Evolutionary conservation across 306 rosid species (phyloP).

Genomic region (Cercis canadensis): DNA sequence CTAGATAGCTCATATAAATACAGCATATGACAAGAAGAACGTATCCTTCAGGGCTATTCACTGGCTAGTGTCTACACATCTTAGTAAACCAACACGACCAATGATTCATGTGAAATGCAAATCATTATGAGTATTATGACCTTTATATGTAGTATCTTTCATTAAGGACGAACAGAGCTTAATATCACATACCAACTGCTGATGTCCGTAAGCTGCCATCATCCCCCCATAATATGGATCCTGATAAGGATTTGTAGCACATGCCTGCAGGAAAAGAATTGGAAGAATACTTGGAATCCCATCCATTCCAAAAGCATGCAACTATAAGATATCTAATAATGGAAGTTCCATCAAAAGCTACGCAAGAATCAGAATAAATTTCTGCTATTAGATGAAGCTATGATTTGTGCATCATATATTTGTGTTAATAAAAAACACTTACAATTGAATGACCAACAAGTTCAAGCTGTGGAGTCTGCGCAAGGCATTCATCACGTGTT

Average conservation of each 20-base stretch:
- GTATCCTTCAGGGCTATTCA: conserved; percentile 13
- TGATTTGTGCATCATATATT: no score
- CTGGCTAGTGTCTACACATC: neutral
- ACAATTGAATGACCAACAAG: conserved; percentile 97
- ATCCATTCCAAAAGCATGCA: conserved; percentile 39
- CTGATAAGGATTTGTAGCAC: conserved; percentile 88
- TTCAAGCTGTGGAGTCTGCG: conserved; percentile 81
- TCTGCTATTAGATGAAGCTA: conserved; percentile 15
- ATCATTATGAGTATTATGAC: conserved; percentile 1
- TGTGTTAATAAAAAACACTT: conserved; percentile 40
- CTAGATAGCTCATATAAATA: neutral
- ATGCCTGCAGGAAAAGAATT: conserved; percentile 72
- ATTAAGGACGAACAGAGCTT: neutral
- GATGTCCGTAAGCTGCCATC: conserved; percentile 90
- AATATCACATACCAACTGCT: conserved; percentile 70
- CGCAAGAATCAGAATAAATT: conserved; percentile 26
- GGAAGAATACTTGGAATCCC: conserved; percentile 40
- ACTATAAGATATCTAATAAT: conserved; percentile 29
- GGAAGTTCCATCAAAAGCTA: conserved; percentile 26
- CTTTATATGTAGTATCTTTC: conserved; percentile 16
- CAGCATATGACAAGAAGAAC: conserved; percentile 22
- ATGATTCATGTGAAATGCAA: conserved; percentile 22
- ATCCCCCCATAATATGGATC: conserved; percentile 87
- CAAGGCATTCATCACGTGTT: conserved; percentile 54
- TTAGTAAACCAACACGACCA: neutral